These are phyloP conservation scores for Phialemoniopsis sp. DNA, from an alignment of 2,329 filamentous ascomycete species.

Conservation along the genomic window DNA sequence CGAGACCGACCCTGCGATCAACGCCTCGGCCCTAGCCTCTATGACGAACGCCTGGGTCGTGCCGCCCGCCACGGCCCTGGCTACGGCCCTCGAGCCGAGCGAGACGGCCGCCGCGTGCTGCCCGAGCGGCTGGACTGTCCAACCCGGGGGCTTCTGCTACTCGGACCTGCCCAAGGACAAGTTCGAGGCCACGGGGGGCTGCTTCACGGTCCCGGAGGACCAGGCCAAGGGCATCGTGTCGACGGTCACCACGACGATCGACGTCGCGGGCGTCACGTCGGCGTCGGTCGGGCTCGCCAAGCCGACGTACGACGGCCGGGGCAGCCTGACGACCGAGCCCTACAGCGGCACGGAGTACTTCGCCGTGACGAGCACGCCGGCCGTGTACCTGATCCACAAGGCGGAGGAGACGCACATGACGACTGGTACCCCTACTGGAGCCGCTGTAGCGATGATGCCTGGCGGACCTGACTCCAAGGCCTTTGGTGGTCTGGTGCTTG, in stretches of 20 bases:
- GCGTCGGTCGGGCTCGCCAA: neutral
- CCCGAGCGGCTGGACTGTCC: conserved; percentile 1
- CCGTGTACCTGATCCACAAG: neutral
- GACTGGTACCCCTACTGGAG: too few relatives aligned
- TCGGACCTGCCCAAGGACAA: neutral
- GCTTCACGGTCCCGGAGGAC: neutral
- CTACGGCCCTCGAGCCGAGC: neutral
- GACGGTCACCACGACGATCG: neutral
- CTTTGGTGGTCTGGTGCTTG: too few relatives aligned
- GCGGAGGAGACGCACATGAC: too few relatives aligned
- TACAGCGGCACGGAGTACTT: neutral
- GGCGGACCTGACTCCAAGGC: too few relatives aligned
- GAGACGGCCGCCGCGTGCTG: conserved; percentile 1
- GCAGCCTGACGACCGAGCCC: neutral
- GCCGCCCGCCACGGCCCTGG: neutral
- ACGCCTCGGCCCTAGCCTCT: too few relatives aligned
- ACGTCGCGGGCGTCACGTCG: neutral
- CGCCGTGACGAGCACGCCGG: neutral
- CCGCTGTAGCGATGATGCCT: too few relatives aligned
- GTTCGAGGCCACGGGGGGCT: neutral
- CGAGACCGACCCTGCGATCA: neutral
- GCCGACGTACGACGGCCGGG: neutral
- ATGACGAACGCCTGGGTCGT: too few relatives aligned
- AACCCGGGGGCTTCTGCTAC: conserved; percentile 1
- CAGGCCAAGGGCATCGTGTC: too few relatives aligned